Evolutionary conservation across 192 early-diverging fungal genomes (phyloP).

Genomic region (Endogone sp.): DNA sequence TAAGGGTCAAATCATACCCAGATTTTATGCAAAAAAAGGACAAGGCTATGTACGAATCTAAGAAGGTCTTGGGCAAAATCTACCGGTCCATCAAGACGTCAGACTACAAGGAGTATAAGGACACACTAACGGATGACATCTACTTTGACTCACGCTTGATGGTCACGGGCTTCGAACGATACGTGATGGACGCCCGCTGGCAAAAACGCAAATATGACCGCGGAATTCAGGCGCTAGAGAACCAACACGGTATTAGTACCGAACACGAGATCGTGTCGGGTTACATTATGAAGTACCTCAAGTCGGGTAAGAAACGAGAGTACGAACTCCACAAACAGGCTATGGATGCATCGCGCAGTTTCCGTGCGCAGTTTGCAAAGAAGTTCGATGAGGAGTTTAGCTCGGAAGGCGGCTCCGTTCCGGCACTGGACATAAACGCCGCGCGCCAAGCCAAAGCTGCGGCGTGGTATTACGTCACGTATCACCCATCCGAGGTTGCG

Average conservation of each 20-base stretch:
- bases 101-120: conserved; percentile 39
- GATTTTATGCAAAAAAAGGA: conserved; percentile 72
- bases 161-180: conserved; percentile 44
- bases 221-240: conserved; percentile 53
- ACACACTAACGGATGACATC: conserved; percentile 15
- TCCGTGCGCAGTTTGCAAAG: conserved; percentile 36
- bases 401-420: neutral
- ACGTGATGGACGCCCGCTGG: conserved; percentile 41
- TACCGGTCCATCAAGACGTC: conserved; percentile 42
- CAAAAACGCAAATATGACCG: conserved; percentile 45
- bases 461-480: conserved; percentile 74
- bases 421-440: neutral
- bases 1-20: conserved; percentile 45
- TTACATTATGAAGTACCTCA: conserved; percentile 28
- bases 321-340: conserved; percentile 49
- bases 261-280: conserved; percentile 42
- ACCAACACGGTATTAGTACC: conserved; percentile 54
- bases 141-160: conserved; percentile 34
- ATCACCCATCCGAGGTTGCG: conserved; percentile 36
- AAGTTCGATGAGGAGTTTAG: conserved; percentile 45
- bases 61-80: conserved; percentile 48
- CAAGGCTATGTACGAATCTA: conserved; percentile 46
- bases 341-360: conserved; percentile 22
- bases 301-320: conserved; percentile 41
- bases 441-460: conserved; percentile 44